A percentile compares a stretch with the other conserved stretches of the same genome.
Evolutionary conservation across 169 alveolate species (phyloP).

Genomic region (Cryptosporidium muris): DNA sequence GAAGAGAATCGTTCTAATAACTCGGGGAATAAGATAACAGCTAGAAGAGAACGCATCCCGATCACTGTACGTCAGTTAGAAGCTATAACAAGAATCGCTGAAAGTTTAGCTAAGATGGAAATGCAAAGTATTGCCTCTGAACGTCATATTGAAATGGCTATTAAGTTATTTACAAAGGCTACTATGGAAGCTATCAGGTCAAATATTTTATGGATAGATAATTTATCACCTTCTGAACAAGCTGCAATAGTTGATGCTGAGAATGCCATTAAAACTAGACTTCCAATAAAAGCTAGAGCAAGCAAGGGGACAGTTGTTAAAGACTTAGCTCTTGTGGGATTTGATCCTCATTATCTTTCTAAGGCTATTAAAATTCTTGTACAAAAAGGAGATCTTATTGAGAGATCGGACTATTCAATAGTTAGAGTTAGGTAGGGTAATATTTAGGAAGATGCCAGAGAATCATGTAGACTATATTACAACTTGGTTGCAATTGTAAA

Average conservation of each 20-base stretch:
- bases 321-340: conserved; percentile 49
- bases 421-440: conserved; percentile 10
- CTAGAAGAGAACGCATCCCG: conserved; percentile 86
- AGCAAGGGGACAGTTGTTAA: conserved; percentile 36
- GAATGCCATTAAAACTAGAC: conserved; percentile 62
- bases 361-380: conserved; percentile 55
- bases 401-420: conserved; percentile 54
- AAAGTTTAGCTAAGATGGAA: conserved; percentile 91
- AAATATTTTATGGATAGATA: conserved; percentile 80
- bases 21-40: conserved; percentile 54
- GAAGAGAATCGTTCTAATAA: conserved; percentile 84
- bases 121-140: conserved; percentile 86
- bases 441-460: neutral
- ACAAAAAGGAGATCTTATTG: conserved; percentile 50
- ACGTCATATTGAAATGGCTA: conserved; percentile 89
- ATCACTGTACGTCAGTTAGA: conserved; percentile 99
- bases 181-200: conserved; percentile 88
- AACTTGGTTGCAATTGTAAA: neutral
- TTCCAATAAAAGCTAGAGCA: conserved; percentile 60
- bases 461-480: no score
- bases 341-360: conserved; percentile 53
- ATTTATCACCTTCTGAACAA: conserved; percentile 84
- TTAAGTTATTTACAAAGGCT: conserved; percentile 86
- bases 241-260: conserved; percentile 66
- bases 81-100: conserved; percentile 96